Evolutionary conservation across 495 filamentous ascomycete genomes (phyloP).

Genomic region (Letharia lupina): DNA sequence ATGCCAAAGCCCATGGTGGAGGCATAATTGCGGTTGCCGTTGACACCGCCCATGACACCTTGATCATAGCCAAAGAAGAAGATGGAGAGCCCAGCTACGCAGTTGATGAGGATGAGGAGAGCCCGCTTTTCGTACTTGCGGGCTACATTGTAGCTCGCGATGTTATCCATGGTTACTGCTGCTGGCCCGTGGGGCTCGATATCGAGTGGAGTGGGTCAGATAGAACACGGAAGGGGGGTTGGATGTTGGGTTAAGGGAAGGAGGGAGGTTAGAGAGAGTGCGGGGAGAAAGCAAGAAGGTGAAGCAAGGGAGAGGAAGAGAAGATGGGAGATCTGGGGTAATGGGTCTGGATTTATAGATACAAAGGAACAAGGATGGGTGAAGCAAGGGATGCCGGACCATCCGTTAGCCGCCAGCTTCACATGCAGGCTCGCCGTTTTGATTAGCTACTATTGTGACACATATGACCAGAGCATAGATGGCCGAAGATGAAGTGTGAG

Average conservation of each 20-base stretch:
- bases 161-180: conserved; percentile 21
- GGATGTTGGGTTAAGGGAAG: background rate
- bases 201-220: background rate
- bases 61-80: conserved; percentile 42
- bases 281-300: too few species aligned
- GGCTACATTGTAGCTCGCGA: conserved; percentile 48
- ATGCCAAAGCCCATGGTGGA: conserved; percentile 43
- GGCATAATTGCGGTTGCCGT: conserved; percentile 43
- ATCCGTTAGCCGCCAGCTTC: background rate
- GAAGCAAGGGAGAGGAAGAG: background rate
- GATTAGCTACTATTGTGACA: background rate
- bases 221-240: background rate
- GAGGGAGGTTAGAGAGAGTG: too few species aligned
- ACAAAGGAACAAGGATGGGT: background rate
- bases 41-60: conserved; percentile 55
- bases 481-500: too few species aligned
- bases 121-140: conserved; percentile 49
- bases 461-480: too few species aligned
- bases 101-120: conserved; percentile 44
- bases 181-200: background rate
- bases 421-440: background rate
- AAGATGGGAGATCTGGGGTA: background rate
- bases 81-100: conserved; percentile 39
- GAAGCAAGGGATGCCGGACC: background rate
- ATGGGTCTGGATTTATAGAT: background rate